phyloP scores from a whole-genome alignment of 140 eudicot genomes.

The Erigeron philadelphicus region DNA sequence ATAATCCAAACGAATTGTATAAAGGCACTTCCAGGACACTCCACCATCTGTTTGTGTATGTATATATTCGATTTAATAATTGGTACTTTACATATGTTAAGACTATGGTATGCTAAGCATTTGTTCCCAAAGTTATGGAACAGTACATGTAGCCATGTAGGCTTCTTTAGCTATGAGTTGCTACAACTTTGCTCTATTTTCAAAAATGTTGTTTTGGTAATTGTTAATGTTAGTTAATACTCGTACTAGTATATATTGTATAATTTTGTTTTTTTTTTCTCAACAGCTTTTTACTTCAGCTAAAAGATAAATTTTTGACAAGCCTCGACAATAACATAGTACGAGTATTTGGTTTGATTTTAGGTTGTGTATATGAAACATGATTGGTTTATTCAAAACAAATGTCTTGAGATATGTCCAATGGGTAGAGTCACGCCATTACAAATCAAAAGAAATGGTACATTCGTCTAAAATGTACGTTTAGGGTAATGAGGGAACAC shows the following conservation, averaged over 20 bases:
- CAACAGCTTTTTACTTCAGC: too few species aligned
- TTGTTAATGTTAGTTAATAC: not conserved
- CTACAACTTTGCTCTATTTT: conserved; percentile 1
- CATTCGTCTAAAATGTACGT: too few species aligned
- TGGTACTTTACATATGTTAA: conserved; percentile 11
- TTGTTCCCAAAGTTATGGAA: conserved; percentile 25
- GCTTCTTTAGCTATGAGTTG: conserved; percentile 4
- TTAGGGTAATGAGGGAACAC: too few species aligned
- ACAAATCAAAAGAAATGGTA: too few species aligned
- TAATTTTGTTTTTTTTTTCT: not conserved
- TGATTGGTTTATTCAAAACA: too few species aligned
- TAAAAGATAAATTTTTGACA: too few species aligned
- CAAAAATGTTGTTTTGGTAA: not conserved
- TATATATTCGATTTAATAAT: not conserved
- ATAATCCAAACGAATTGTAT: not conserved
- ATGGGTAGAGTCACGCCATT: too few species aligned
- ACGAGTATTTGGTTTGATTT: too few species aligned
- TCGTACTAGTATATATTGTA: not conserved
- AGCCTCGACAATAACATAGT: too few species aligned
- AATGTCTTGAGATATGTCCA: too few species aligned
- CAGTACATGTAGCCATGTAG: not conserved
- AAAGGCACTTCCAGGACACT: conserved; percentile 17
- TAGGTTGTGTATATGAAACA: too few species aligned
- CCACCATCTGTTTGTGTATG: conserved; percentile 19
- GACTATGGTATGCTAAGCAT: not conserved